A percentile compares a stretch with the other conserved stretches of the same genome.
Evolutionary conservation across 768 basidiomycete genomes (phyloP).

Genomic region (Boletellus sp.): DNA sequence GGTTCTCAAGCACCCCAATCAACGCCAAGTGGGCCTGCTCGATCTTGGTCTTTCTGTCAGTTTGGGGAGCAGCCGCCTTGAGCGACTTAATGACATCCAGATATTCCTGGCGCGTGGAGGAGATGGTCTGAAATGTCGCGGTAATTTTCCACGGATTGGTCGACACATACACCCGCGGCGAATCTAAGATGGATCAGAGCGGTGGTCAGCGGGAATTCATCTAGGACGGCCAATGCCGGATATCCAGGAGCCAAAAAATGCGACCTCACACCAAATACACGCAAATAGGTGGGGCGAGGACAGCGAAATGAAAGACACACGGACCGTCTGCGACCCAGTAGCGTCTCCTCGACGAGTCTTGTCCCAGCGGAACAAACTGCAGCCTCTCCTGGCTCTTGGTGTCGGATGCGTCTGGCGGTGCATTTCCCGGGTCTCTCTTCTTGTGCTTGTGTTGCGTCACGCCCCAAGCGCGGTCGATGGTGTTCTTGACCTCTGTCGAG

Average conservation of each 20-base stretch:
- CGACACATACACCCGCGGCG: conserved; percentile 77
- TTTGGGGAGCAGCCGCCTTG: conserved; percentile 46
- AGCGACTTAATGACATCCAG: conserved; percentile 57
- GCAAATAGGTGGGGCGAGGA: conserved; percentile 53
- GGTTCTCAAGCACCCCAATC: conserved; percentile 57
- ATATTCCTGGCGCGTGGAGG: conserved; percentile 74
- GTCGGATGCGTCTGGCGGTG: conserved; percentile 55
- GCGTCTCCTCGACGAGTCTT: conserved; percentile 70
- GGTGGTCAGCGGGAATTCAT: conserved; percentile 33
- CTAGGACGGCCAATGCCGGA: conserved; percentile 35
- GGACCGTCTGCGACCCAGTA: conserved; percentile 89
- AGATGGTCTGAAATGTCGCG: conserved; percentile 67
- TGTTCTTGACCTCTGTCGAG: conserved; percentile 60
- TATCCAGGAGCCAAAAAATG: conserved; percentile 42
- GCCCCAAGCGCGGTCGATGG: conserved; percentile 84
- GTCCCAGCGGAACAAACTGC: conserved; percentile 68
- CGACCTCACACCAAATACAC: conserved; percentile 60
- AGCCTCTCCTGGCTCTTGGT: conserved; percentile 64
- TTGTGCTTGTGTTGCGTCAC: conserved; percentile 81
- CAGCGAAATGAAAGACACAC: conserved; percentile 46
- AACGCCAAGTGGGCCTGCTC: conserved; percentile 62
- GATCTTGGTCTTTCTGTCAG: conserved; percentile 51
- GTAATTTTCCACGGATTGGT: conserved; percentile 90
- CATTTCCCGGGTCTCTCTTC: conserved; percentile 61
- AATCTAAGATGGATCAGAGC: conserved; percentile 53